Conservation (phyloP, 352 stramenopile species). For the Globisporangium nunn region DNA sequence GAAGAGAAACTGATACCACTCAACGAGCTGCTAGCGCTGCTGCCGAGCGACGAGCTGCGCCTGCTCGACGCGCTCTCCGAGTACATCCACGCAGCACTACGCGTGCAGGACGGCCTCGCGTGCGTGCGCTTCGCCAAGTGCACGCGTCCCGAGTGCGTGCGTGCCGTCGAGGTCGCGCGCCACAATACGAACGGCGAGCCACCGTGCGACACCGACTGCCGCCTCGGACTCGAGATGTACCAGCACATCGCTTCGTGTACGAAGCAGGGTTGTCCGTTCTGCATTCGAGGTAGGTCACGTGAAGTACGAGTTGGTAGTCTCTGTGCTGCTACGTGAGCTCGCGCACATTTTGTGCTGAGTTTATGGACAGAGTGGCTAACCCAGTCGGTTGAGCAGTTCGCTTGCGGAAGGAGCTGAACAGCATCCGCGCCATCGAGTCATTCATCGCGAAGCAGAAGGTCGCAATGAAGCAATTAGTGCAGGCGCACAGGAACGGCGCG, state of each 20-base stretch:
- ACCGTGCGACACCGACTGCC: conserved; percentile 19
- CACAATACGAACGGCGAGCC: conserved; percentile 14
- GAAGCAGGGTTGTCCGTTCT: conserved; percentile 19
- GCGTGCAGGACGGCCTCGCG: conserved; percentile 22
- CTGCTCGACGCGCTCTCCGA: conserved; percentile 28
- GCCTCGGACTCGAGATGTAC: conserved; percentile 17
- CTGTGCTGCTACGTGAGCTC: neutral
- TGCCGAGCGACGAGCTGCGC: conserved; percentile 15
- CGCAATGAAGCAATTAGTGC: conserved; percentile 12
- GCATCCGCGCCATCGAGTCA: conserved; percentile 10
- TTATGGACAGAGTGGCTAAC: neutral
- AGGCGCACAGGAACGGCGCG: conserved; percentile 6
- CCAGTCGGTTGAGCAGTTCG: conserved; percentile 4
- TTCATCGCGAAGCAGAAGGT: conserved; percentile 16
- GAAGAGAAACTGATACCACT: conserved; percentile 10
- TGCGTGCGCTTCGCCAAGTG: conserved; percentile 23
- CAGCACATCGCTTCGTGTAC: conserved; percentile 22
- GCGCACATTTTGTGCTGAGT: neutral
- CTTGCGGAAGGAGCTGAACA: conserved; percentile 10
- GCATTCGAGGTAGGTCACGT: conserved; percentile 22
- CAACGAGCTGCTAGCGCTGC: conserved; percentile 19
- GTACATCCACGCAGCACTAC: conserved; percentile 23
- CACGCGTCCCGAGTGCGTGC: conserved; percentile 15
- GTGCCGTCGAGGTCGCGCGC: conserved; percentile 11
- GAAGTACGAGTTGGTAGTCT: neutral